Evolutionary conservation across 2,329 filamentous ascomycete genomes (phyloP).

Genomic region (Ophiostoma ulmi): DNA sequence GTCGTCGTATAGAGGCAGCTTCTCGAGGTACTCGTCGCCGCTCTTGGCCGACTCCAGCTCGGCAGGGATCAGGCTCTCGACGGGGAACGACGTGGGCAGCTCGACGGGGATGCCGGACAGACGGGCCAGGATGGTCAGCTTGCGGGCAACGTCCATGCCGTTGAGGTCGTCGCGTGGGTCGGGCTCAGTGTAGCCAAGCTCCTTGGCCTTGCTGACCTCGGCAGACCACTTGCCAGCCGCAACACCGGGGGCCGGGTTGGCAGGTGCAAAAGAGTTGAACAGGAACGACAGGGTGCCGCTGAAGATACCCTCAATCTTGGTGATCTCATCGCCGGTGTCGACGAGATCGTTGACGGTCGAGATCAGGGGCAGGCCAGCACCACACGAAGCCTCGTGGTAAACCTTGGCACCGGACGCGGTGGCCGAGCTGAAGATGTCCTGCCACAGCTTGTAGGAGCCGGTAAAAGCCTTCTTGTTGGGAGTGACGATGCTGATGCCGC

Average conservation of each 20-base stretch:
- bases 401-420: conserved; percentile 68
- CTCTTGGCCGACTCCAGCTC: conserved; percentile 72
- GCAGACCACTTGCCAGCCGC: conserved; percentile 79
- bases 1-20: conserved; percentile 75
- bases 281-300: conserved; percentile 97
- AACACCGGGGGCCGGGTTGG: conserved; percentile 65
- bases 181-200: conserved; percentile 86
- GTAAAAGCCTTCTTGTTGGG: conserved; percentile 99
- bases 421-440: conserved; percentile 75
- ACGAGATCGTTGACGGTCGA: conserved; percentile 92
- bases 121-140: conserved; percentile 89
- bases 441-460: conserved; percentile 72
- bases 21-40: conserved; percentile 79
- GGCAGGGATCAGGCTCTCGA: conserved; percentile 86
- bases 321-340: conserved; percentile 85
- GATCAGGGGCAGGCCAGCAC: conserved; percentile 87
- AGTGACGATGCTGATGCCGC: conserved; percentile 85
- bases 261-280: conserved; percentile 94
- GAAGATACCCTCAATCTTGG: conserved; percentile 93
- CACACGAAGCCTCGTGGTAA: conserved; percentile 93
- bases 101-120: conserved; percentile 76
- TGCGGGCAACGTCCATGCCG: conserved; percentile 85
- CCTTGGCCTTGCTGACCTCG: conserved; percentile 87
- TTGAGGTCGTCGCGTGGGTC: conserved; percentile 84
- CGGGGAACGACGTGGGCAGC: conserved; percentile 82